phyloP scores from a whole-genome alignment of 352 stramenopile species.

The Phytophthora boehmeriae region DNA sequence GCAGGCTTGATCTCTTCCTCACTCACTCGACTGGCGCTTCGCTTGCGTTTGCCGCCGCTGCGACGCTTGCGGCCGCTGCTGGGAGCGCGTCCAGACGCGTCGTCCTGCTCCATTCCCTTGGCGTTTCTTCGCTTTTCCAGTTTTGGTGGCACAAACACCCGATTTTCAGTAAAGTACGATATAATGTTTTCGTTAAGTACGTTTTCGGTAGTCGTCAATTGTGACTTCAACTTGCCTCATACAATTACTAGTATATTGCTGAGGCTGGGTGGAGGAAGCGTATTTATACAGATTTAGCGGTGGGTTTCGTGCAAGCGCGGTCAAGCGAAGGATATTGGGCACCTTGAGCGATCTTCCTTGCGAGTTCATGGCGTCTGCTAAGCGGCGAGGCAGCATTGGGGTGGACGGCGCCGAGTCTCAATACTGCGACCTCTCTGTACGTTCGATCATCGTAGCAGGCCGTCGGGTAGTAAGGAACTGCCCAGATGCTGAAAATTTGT shows the following conservation, averaged over 20 bases:
- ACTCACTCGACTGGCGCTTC: constrained; percentile 22
- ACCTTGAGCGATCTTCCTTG: constrained; percentile 4
- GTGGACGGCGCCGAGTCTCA: constrained; percentile 65
- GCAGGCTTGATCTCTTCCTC: constrained; percentile 22
- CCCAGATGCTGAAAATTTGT: constrained; percentile 7
- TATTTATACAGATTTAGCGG: constrained; percentile 32
- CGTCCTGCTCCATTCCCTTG: constrained; percentile 26
- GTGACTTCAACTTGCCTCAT: too few relatives aligned
- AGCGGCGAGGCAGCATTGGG: constrained; percentile 48
- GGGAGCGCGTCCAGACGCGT: background rate
- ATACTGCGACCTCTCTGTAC: constrained; percentile 71
- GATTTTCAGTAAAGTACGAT: constrained; percentile 18
- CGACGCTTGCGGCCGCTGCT: constrained; percentile 22
- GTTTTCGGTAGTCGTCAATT: too few relatives aligned
- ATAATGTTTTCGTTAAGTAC: background rate
- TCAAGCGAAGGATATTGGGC: too few relatives aligned
- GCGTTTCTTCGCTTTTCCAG: constrained; percentile 9
- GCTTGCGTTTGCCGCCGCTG: constrained; percentile 44
- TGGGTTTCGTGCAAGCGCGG: too few relatives aligned
- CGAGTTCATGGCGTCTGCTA: constrained; percentile 23
- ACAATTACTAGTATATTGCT: too few relatives aligned
- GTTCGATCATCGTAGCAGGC: constrained; percentile 4
- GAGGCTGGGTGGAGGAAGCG: too few relatives aligned
- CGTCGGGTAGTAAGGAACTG: background rate
- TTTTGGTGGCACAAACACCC: constrained; percentile 14